Conservation (phyloP, 768 basidiomycete genomes). For the Punctularia strigosozonata region DNA sequence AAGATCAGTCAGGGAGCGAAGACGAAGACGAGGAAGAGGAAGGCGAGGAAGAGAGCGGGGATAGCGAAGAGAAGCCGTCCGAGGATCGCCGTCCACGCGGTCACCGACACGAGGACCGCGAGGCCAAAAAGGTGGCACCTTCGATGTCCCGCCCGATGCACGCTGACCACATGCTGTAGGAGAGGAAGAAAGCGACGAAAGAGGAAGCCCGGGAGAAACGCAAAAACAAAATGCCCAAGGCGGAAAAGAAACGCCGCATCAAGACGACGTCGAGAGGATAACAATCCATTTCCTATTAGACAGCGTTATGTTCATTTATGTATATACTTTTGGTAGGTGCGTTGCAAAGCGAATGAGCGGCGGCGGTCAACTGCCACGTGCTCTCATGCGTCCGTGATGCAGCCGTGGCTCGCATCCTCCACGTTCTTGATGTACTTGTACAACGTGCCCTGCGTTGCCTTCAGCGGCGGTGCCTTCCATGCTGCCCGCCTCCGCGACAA, state of each 20-base stretch:
- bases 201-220: constrained; percentile 80
- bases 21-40: constrained; percentile 23
- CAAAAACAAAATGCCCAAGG: constrained; percentile 90
- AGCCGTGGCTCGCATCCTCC: constrained; percentile 85
- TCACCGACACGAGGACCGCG: constrained; percentile 87
- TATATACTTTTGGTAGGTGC: neutral
- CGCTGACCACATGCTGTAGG: constrained; percentile 33
- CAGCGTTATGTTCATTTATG: neutral
- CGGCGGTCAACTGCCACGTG: neutral
- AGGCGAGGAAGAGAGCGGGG: constrained; percentile 24
- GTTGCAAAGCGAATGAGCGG: neutral
- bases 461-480: constrained; percentile 83
- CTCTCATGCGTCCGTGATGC: constrained; percentile 72
- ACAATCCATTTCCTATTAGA: neutral
- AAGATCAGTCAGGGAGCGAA: constrained; percentile 17
- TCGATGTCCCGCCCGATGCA: neutral
- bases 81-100: constrained; percentile 60
- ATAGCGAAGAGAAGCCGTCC: constrained; percentile 19
- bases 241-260: constrained; percentile 82
- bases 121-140: constrained; percentile 78
- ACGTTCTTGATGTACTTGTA: constrained; percentile 87
- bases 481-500: constrained; percentile 53
- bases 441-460: constrained; percentile 70
- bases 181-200: constrained; percentile 84
- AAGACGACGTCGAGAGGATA: constrained; percentile 32